Base-by-base conservation (phyloP, 2,329 filamentous ascomycete species). In the Helminthosporium solani region DNA sequence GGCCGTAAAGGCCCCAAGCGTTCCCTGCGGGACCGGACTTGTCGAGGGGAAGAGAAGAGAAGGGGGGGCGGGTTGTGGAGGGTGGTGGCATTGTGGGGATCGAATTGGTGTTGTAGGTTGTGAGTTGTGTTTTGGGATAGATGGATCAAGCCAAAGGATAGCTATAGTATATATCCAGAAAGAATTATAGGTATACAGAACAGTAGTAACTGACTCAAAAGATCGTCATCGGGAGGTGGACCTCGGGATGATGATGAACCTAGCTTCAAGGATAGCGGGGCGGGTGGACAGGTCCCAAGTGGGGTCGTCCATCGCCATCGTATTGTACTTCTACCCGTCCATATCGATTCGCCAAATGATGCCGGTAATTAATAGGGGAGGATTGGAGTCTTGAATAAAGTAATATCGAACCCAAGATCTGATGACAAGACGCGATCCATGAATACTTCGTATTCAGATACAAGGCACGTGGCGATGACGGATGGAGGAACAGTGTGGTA, bases 1-100 rank as follows among this genome's bases (percentile, higher is more conserved):
- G 57, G 2, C 78, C 79, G 50, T 78, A 81, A 3, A 80, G 72
- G 1, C 78, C 78, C 80, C 80, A 83, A 5, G 80, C 77, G 46
- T 82, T 82, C 7, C 76, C 75, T 2, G 64, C 70, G 6, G 78
- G 78, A 0, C 77, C 78, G 45, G 71, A 61, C 37, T 75, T 74
- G 45, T 73, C 71, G 1, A 82, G 69, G 0, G 78, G 78, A 0
- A 82, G 73, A 2, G 71, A 64, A 6, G 75, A 65, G 49, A 79
- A 80, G 1, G 66, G 61, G 2, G 67, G 67, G 2, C 66, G 57
- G 44, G 21, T 35, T 14, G 9, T 44, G 6, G 14, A 11, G 27
- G 27, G 33, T 35, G 33, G 33, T 35, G 33, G 33, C 15, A 25
- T 49, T 44, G n/a, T 49, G 33, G 33, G n/a, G 33, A 19, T 35